These are phyloP conservation scores for Fusarium avenaceum DNA, from an alignment of 2,329 filamentous ascomycete genomes.

Conservation along the genomic window DNA sequence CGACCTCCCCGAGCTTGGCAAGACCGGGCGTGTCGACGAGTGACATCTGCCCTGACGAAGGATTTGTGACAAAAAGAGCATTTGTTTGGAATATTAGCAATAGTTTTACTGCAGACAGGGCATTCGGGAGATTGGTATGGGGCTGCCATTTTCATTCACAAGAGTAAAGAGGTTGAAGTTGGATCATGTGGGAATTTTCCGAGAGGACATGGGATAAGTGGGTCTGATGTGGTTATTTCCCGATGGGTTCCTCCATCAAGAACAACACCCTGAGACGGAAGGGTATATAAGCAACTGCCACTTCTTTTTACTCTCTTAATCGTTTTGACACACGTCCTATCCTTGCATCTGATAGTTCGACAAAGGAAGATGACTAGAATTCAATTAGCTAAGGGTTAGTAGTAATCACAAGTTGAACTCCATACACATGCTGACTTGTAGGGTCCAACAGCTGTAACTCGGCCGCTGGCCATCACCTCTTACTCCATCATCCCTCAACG, in stretches of 20 bases:
- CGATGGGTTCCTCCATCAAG: background rate
- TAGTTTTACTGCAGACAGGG: background rate
- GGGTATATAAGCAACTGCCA: background rate
- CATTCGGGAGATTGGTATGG: slow-evolving; percentile 1
- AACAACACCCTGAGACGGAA: background rate
- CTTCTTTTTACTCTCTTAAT: background rate
- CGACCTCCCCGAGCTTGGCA: slow-evolving; percentile 19
- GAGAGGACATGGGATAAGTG: slow-evolving; percentile 12
- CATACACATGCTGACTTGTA: slow-evolving; percentile 16
- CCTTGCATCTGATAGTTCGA: fast-evolving
- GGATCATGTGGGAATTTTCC: slow-evolving; percentile 35
- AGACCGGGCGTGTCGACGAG: slow-evolving; percentile 26
- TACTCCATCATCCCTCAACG: background rate
- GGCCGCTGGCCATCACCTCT: slow-evolving; percentile 5
- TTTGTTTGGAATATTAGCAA: background rate
- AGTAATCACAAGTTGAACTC: fast-evolving
- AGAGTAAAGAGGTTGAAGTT: background rate
- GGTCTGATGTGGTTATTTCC: slow-evolving; percentile 30
- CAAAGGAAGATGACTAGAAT: background rate
- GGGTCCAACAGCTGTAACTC: background rate
- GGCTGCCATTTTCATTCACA: background rate
- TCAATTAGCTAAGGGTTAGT: slow-evolving; percentile 20
- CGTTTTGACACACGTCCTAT: background rate
- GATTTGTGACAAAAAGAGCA: slow-evolving; percentile 35
- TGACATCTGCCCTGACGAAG: slow-evolving; percentile 31